Evolutionary conservation across 768 basidiomycete species (phyloP).

Genomic region (Trametopsis cervina): DNA sequence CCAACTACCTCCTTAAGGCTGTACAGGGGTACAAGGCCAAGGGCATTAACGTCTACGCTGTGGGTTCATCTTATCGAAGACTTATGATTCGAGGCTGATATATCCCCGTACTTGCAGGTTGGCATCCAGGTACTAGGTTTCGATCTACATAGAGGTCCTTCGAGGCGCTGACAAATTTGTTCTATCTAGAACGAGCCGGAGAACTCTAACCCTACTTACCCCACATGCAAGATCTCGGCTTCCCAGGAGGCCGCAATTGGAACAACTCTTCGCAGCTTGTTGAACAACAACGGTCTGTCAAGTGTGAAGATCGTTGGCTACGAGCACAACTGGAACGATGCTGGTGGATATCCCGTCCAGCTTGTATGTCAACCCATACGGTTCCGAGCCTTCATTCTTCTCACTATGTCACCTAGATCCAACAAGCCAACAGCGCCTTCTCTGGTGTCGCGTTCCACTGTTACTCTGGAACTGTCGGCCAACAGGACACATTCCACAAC

Average conservation of each 20-base stretch:
- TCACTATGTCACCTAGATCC: conserved; percentile 32
- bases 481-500: conserved; percentile 51
- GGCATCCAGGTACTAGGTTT: not conserved
- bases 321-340: conserved; percentile 72
- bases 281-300: conserved; percentile 57
- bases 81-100: not conserved
- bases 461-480: conserved; percentile 46
- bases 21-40: conserved; percentile 61
- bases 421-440: conserved; percentile 47
- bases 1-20: conserved; percentile 64
- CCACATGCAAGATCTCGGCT: conserved; percentile 50
- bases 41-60: conserved; percentile 54
- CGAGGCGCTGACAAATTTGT: not conserved
- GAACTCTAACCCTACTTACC: conserved; percentile 60
- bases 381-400: not conserved
- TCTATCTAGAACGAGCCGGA: conserved; percentile 43
- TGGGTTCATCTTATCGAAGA: not conserved
- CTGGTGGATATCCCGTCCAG: conserved; percentile 54
- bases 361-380: conserved; percentile 28
- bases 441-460: conserved; percentile 70
- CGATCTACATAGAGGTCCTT: not conserved
- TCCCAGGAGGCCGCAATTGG: conserved; percentile 55
- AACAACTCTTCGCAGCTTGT: conserved; percentile 43
- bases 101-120: not conserved
- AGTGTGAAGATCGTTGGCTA: conserved; percentile 57